phyloP scores from a whole-genome alignment of 2,329 filamentous ascomycete species.

The Calonectria honghensis region DNA sequence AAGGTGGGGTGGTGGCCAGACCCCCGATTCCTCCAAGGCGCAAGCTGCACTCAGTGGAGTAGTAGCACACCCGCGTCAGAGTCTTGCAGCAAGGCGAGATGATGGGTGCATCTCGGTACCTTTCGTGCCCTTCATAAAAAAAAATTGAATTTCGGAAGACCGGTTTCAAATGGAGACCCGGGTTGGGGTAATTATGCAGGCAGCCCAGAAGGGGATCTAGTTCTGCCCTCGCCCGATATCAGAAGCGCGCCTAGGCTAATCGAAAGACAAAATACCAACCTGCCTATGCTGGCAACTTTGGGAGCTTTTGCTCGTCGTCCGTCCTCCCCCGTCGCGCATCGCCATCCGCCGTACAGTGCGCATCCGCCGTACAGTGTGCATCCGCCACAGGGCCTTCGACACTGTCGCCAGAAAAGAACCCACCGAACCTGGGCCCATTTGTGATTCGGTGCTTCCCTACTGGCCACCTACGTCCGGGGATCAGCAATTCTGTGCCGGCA shows the following conservation, averaged over 20 bases:
- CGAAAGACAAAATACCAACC: slow-evolving; percentile 25
- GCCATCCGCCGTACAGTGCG: slow-evolving; percentile 25
- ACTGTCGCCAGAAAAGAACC: not conserved
- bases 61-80: slow-evolving; percentile 31
- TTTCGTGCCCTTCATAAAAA: slow-evolving; percentile 2
- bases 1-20: slow-evolving; percentile 27
- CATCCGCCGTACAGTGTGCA: slow-evolving; percentile 9
- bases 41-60: slow-evolving; percentile 32
- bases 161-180: slow-evolving; percentile 21
- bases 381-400: not conserved
- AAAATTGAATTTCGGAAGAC: slow-evolving; percentile 22
- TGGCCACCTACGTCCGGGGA: not conserved
- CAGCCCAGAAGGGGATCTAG: slow-evolving; percentile 17
- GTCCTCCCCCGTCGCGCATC: slow-evolving; percentile 17
- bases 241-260: not conserved
- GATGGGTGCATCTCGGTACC: slow-evolving; percentile 27
- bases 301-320: not conserved
- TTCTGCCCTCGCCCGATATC: slow-evolving; percentile 18
- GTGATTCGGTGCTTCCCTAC: slow-evolving; percentile 1
- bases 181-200: slow-evolving; percentile 23
- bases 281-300: slow-evolving; percentile 19
- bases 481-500: slow-evolving; percentile 7
- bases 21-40: slow-evolving; percentile 14
- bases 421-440: not conserved
- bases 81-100: slow-evolving; percentile 34